Base-by-base conservation (phyloP, 768 basidiomycete genomes). In the Mycena floridula region DNA sequence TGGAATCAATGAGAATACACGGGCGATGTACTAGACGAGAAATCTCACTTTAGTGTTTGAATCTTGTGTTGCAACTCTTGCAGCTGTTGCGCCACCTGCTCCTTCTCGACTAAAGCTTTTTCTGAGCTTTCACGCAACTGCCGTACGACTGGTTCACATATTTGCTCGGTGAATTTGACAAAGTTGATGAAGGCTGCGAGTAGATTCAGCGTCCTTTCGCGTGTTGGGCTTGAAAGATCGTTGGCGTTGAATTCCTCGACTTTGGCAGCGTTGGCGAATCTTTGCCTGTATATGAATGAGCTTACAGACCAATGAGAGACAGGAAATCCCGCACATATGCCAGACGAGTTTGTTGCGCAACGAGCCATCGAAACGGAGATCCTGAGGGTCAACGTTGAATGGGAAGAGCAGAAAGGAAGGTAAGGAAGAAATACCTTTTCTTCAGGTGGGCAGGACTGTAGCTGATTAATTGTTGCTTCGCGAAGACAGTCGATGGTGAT, bases 181-280 rank as follows among this genome's bases (percentile, higher is more conserved):
- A 94, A 90, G 64, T 96, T 96, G 69, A 94, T 89, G 53, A 95
- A 86, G 2, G 86, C 90, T 26, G 89, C 89, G 50, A 96, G 76
- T 30, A 87, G 69, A 42, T 76, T 71, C 23, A 84, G 73, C 0
- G 90, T 88, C 23, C 93, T 81, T 32, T 82, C 76, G 22, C 79
- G 66, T 7, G 89, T 84, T 1, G 93, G 93, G 37, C 69, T 72
- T 44, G 72, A 70, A 15, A 95, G 60, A 51, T 96, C 93, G 51
- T 71, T 78, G 43, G 86, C 68, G 50, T 73, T 81, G 60, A 95
- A 93, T 59, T 86, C 81, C 44, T 83, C 76, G 28, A 89, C 77
- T 53, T 81, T 72, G 5, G 89, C 85, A 0, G 87, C 82, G 40
- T 64, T 70, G 3, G 87, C 85, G 25, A 92, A 77, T 36, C 87